Evolutionary conservation across 176 grass and related monocot genomes (phyloP).

Genomic region (Triticum turgidum): DNA sequence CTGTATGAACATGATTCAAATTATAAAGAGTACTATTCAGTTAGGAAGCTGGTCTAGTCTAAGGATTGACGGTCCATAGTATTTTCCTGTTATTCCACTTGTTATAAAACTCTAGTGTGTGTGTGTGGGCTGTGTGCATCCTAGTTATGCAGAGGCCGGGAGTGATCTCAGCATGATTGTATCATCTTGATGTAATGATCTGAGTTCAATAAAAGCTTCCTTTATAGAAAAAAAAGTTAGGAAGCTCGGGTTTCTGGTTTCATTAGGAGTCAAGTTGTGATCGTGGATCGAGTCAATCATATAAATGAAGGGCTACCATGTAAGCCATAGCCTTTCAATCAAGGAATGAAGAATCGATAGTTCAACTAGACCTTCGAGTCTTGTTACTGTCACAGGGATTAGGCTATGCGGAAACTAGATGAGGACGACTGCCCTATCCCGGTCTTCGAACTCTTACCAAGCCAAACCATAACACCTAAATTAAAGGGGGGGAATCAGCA

Average conservation of each 20-base stretch:
- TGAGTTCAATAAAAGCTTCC: too few species aligned
- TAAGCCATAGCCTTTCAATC: background rate
- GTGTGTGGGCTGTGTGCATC: too few species aligned
- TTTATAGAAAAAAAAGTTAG: background rate
- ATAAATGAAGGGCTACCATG: background rate
- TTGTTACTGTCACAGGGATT: background rate
- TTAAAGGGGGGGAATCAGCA: background rate
- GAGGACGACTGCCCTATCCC: background rate
- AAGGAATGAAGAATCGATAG: background rate
- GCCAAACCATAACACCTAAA: background rate
- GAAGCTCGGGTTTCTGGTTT: background rate
- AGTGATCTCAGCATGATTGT: too few species aligned
- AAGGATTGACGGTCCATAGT: too few species aligned
- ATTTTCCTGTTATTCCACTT: too few species aligned
- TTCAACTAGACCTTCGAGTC: background rate
- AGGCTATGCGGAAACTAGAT: background rate
- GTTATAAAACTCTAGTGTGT: too few species aligned
- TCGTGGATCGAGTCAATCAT: background rate
- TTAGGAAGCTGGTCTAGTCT: background rate
- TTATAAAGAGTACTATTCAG: background rate
- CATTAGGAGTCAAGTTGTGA: background rate
- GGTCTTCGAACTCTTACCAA: background rate
- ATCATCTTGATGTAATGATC: too few species aligned
- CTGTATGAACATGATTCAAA: background rate
- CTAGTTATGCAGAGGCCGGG: too few species aligned